Conservation (phyloP, 768 basidiomycete species). For the Lyophyllum semitale region DNA sequence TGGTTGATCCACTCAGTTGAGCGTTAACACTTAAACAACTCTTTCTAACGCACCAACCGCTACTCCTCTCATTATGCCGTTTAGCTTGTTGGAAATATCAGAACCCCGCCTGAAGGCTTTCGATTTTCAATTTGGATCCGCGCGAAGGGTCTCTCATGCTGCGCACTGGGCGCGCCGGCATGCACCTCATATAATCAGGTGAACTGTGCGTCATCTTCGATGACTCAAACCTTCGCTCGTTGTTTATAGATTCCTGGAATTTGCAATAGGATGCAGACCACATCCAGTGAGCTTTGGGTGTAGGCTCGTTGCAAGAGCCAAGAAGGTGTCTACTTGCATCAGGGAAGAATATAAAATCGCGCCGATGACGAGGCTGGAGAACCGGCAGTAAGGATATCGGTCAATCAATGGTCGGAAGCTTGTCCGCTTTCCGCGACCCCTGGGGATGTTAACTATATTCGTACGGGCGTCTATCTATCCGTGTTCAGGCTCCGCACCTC, state of each 20-base stretch:
- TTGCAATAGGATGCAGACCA: conserved; percentile 38
- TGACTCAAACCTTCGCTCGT: neutral
- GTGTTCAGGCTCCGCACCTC: too few relatives aligned
- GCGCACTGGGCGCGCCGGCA: too few relatives aligned
- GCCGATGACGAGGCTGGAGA: neutral
- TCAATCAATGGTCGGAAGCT: too few relatives aligned
- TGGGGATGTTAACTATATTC: too few relatives aligned
- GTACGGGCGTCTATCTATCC: too few relatives aligned
- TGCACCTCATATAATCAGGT: conserved; percentile 31
- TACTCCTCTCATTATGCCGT: conserved; percentile 17
- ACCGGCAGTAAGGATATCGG: neutral
- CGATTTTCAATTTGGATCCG: conserved; percentile 41
- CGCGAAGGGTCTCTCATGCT: conserved; percentile 40
- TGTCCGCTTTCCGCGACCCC: too few relatives aligned
- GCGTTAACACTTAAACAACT: neutral
- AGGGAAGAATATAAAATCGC: conserved; percentile 24
- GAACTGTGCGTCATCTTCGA: neutral
- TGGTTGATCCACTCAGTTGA: too few relatives aligned
- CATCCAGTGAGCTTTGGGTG: conserved; percentile 33
- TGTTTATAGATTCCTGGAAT: conserved; percentile 31
- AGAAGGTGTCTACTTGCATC: conserved; percentile 21
- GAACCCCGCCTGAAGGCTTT: conserved; percentile 28
- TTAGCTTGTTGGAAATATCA: conserved; percentile 32
- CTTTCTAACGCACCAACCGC: neutral
- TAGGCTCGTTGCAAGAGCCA: conserved; percentile 25